These are phyloP conservation scores for Ustilago curta DNA, from an alignment of 1,284 basidiomycete genomes.

Conservation along the genomic window DNA sequence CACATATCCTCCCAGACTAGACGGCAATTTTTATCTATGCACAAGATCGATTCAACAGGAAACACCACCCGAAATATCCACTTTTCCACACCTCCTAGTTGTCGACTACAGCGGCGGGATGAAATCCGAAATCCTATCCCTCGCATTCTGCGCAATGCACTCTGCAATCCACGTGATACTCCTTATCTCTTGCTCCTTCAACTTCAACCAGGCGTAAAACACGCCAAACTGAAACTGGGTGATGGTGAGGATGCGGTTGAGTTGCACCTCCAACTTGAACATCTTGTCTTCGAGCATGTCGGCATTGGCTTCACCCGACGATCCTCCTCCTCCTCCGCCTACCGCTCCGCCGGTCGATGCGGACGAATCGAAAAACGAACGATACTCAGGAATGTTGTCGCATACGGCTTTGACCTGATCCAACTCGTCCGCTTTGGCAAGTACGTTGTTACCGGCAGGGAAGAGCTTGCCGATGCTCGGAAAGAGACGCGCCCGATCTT, in stretches of 20 bases:
- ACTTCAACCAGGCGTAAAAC: conserved; percentile 70
- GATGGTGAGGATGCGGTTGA: conserved; percentile 67
- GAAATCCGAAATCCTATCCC: conserved; percentile 49
- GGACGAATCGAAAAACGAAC: conserved; percentile 80
- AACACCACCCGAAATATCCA: not conserved
- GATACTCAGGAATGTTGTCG: conserved; percentile 90
- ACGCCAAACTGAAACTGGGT: conserved; percentile 67
- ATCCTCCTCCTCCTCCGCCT: conserved; percentile 8
- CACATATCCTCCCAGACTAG: no score
- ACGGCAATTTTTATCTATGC: not conserved
- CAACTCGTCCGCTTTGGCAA: conserved; percentile 93
- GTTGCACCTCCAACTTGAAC: conserved; percentile 90
- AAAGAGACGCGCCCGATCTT: conserved; percentile 94
- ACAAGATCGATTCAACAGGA: not conserved
- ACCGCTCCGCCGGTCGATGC: conserved; percentile 13
- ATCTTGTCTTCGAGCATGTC: conserved; percentile 88
- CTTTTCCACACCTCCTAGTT: no score
- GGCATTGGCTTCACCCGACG: conserved; percentile 71
- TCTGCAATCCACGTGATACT: conserved; percentile 98
- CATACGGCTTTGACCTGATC: conserved; percentile 91
- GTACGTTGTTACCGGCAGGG: conserved; percentile 93
- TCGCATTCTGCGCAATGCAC: conserved; percentile 69
- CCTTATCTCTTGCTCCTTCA: conserved; percentile 99
- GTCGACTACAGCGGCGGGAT: conserved; percentile 34
- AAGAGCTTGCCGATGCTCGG: conserved; percentile 92